Conservation (phyloP, 441 rosid genomes). For the Omphalea diandra region DNA sequence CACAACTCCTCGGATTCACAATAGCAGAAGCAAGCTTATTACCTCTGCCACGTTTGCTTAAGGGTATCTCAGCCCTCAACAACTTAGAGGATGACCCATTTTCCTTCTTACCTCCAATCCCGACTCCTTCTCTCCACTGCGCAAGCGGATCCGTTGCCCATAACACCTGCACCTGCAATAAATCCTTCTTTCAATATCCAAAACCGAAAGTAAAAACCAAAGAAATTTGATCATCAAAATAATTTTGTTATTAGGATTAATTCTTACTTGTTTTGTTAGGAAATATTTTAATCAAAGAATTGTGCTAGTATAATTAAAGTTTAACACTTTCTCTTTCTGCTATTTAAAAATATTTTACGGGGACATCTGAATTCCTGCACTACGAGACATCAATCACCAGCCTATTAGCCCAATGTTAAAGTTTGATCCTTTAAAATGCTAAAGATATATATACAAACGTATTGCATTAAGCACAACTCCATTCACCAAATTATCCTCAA, state of each 20-base stretch:
- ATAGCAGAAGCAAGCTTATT: slow-evolving; percentile 73
- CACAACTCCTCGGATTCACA: slow-evolving; percentile 54
- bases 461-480: neutral
- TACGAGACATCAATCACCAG: too few species aligned
- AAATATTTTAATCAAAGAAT: too few species aligned
- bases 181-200: too few species aligned
- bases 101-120: slow-evolving; percentile 34
- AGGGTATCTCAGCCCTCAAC: slow-evolving; percentile 59
- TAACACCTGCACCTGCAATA: slow-evolving; percentile 66
- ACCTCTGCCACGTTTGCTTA: slow-evolving; percentile 73
- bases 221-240: too few species aligned
- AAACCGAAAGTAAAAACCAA: neutral
- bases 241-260: too few species aligned
- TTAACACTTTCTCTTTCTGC: too few species aligned
- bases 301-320: too few species aligned
- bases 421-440: neutral
- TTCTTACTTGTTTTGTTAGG: too few species aligned
- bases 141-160: slow-evolving; percentile 82
- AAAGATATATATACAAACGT: too few species aligned
- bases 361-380: too few species aligned
- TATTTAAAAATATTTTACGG: too few species aligned
- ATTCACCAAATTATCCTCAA: neutral
- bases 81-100: slow-evolving; percentile 61
- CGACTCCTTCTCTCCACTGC: slow-evolving; percentile 70
- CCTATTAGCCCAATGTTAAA: too few species aligned